Conservation (phyloP, 176 grass and related monocot genomes). For the Phoenix dactylifera region DNA sequence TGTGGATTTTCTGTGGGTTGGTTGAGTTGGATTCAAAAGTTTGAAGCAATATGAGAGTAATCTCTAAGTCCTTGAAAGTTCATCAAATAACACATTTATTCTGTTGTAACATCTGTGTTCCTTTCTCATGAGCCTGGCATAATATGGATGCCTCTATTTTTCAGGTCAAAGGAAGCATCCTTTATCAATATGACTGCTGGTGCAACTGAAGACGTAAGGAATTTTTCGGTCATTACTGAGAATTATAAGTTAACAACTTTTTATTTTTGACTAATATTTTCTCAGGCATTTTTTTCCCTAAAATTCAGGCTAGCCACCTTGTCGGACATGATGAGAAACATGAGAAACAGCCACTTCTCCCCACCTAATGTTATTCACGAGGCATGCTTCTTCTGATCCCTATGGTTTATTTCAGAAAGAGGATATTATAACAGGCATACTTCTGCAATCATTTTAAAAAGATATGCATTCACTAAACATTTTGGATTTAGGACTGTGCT, state of each 20-base stretch:
- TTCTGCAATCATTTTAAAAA: no score
- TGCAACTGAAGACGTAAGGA: conserved; percentile 54
- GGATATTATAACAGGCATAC: background rate
- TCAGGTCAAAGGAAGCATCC: conserved; percentile 47
- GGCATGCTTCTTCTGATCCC: conserved; percentile 13
- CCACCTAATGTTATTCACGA: conserved; percentile 43
- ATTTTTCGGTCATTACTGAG: background rate
- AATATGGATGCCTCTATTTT: conserved; percentile 17
- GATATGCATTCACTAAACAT: no score
- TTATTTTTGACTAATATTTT: background rate
- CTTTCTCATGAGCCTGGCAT: background rate
- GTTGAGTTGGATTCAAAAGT: no score
- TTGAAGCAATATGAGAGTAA: no score
- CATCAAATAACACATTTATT: no score
- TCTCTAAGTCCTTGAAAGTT: no score
- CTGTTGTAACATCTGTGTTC: no score
- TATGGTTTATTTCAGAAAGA: background rate
- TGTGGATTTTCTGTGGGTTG: no score
- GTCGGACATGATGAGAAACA: conserved; percentile 68
- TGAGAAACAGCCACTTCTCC: conserved; percentile 68
- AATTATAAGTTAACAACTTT: background rate
- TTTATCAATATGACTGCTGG: conserved; percentile 33
- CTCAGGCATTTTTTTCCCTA: conserved; percentile 1
- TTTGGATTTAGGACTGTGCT: no score
- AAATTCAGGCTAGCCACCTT: conserved; percentile 52